Conservation (phyloP, 2,329 filamentous ascomycete genomes). For the Talaromyces sp. region DNA sequence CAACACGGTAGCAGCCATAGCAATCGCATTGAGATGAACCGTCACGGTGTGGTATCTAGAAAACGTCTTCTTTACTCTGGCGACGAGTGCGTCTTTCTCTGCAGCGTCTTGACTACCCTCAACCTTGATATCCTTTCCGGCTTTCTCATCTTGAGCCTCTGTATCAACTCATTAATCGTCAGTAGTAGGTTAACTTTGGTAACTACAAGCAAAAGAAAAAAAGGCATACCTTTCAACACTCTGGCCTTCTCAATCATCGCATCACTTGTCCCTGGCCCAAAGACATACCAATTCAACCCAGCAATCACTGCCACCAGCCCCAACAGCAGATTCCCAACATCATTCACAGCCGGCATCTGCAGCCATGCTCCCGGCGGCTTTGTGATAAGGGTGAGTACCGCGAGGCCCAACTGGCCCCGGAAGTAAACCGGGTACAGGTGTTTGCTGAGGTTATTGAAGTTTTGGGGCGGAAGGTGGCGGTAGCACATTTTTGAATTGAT, state of each 20-base stretch:
- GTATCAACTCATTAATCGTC: neutral
- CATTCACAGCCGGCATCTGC: slow-evolving; percentile 22
- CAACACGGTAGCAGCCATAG: slow-evolving; percentile 27
- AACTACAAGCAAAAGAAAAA: neutral
- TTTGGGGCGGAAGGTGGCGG: slow-evolving; percentile 29
- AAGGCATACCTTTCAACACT: slow-evolving; percentile 19
- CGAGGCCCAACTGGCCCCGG: slow-evolving; percentile 31
- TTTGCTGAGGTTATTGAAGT: slow-evolving; percentile 39
- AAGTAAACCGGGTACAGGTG: slow-evolving; percentile 40
- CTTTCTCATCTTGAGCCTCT: slow-evolving; percentile 3
- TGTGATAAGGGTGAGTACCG: slow-evolving; percentile 26
- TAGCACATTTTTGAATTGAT: slow-evolving; percentile 39
- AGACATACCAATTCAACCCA: slow-evolving; percentile 32
- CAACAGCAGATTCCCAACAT: slow-evolving; percentile 25
- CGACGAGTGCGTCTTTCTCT: neutral
- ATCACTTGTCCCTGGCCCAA: slow-evolving; percentile 33
- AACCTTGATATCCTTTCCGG: neutral
- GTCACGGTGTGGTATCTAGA: slow-evolving; percentile 38
- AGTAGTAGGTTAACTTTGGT: neutral
- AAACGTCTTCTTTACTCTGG: slow-evolving; percentile 30
- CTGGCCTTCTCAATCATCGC: slow-evolving; percentile 29
- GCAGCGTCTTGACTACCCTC: neutral
- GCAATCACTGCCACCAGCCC: slow-evolving; percentile 28
- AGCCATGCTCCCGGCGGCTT: slow-evolving; percentile 33
- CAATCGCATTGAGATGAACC: slow-evolving; percentile 41